Base-by-base conservation (phyloP, 345 rosid genomes). In the Acer negundo region DNA sequence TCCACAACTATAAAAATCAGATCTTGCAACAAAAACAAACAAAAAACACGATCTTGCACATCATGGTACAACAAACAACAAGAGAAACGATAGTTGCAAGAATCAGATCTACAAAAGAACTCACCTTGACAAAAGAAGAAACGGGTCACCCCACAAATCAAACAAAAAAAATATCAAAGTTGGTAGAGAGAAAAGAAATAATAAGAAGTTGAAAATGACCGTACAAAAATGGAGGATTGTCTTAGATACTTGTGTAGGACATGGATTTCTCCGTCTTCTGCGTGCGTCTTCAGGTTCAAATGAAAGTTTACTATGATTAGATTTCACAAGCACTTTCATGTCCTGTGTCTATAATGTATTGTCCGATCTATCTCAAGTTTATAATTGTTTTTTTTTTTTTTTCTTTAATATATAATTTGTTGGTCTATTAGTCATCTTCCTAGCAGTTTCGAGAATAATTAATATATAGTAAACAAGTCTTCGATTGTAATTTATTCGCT, bases 71-170 rank as follows among this genome's bases (percentile, higher is more conserved):
- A 56, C 10, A 26, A 24, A 28, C 61, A 55, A 31, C 26, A 55
- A n/a, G 10, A 38, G 28, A 38, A 56, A 56, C 4, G 17, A 35
- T 20, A n/a, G 11, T 24, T 58, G 20, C 2, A 58, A 12, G 20
- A 74, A 63, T 62, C 59, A 74, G 62, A 74, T 73, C 59, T 19
- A 17, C 28, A 17, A 63, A 63, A 74, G 70, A 49, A 74, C 70
- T 74, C 35, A 64, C 77, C 70, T 74, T 51, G 46, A 49, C 62
- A 51, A 15, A 13, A 49, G 26, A 24, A 4, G 26, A 63, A 47
- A 4, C 11, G 61, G 19, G 24, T 16, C 31, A 19, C 40, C 69
- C 44, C 4, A 12, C 61, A 47, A 74, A 62, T 13, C 17, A 11
- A 19, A 70, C 47, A 23, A n/a, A 70, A 51, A 46, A 16, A 31